These are phyloP conservation scores for Dactylellina cionopaga DNA, from an alignment of 2,329 filamentous ascomycete species.

Conservation along the genomic window DNA sequence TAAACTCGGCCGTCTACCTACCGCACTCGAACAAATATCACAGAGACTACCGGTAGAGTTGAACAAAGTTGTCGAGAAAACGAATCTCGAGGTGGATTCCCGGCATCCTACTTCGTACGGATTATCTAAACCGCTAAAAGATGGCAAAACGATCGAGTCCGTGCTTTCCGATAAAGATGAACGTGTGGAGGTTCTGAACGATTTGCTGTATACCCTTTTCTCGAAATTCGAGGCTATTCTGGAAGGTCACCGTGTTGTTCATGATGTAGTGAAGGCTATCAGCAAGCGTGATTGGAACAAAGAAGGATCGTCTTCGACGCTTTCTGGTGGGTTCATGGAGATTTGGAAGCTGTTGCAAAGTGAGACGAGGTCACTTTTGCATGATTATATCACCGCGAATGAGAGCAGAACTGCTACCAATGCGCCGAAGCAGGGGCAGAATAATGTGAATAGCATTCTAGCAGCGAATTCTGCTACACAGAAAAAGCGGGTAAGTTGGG, in stretches of 20 bases:
- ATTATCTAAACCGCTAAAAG: slow-evolving; percentile 60
- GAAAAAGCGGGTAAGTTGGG: slow-evolving; percentile 62
- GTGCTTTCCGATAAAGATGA: slow-evolving; percentile 77
- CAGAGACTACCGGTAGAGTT: slow-evolving; percentile 92
- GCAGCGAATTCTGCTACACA: slow-evolving; percentile 59
- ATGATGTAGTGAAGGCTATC: slow-evolving; percentile 89
- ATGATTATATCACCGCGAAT: slow-evolving; percentile 95
- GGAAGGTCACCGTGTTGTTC: slow-evolving; percentile 91
- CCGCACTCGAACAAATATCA: slow-evolving; percentile 88
- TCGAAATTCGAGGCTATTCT: slow-evolving; percentile 97
- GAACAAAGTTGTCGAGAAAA: slow-evolving; percentile 92
- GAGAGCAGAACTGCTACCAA: slow-evolving; percentile 60
- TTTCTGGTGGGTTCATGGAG: slow-evolving; percentile 92
- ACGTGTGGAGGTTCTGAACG: slow-evolving; percentile 84
- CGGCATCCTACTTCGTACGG: slow-evolving; percentile 80
- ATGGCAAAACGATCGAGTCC: slow-evolving; percentile 67
- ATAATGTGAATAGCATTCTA: slow-evolving; percentile 56
- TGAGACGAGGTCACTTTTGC: slow-evolving; percentile 91
- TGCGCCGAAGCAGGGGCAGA: slow-evolving; percentile 55
- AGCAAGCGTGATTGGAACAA: slow-evolving; percentile 78
- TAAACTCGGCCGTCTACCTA: slow-evolving; percentile 84
- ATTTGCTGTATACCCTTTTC: slow-evolving; percentile 90
- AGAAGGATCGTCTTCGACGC: slow-evolving; percentile 67
- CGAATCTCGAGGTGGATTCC: slow-evolving; percentile 91
- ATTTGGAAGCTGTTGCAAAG: slow-evolving; percentile 98